phyloP scores from a whole-genome alignment of 352 stramenopile species.

The Pythium aquatile region DNA sequence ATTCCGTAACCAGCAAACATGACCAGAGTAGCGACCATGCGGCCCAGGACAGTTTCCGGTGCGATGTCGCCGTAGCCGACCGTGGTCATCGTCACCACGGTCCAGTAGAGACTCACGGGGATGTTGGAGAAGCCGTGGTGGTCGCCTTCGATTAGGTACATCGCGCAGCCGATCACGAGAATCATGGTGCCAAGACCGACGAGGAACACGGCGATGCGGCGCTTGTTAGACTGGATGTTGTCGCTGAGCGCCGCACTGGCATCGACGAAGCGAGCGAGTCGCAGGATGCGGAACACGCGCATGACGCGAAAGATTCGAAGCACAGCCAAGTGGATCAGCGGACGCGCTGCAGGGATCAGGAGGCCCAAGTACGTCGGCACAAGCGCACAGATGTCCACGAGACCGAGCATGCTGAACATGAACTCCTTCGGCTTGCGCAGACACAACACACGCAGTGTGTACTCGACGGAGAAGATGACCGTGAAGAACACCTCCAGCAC shows the following conservation, averaged over 20 bases:
- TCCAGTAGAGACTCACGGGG: constrained; percentile 86
- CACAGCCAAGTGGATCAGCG: constrained; percentile 71
- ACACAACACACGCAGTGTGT: constrained; percentile 61
- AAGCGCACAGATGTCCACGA: constrained; percentile 75
- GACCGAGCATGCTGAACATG: constrained; percentile 63
- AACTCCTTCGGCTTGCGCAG: constrained; percentile 61
- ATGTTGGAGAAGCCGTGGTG: constrained; percentile 79
- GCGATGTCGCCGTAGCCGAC: constrained; percentile 87
- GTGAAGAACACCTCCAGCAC: constrained; percentile 78
- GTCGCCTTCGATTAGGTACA: constrained; percentile 83
- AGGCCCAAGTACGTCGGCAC: constrained; percentile 80
- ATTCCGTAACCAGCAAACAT: constrained; percentile 89
- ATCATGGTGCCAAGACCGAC: constrained; percentile 74
- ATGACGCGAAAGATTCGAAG: constrained; percentile 79
- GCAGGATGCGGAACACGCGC: constrained; percentile 73
- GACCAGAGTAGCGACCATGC: constrained; percentile 77
- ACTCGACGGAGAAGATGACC: constrained; percentile 77
- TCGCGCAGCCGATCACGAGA: constrained; percentile 75
- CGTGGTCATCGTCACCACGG: constrained; percentile 86
- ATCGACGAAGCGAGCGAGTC: constrained; percentile 71
- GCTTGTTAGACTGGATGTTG: constrained; percentile 81
- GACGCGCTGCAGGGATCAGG: constrained; percentile 56
- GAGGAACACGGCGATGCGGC: constrained; percentile 74
- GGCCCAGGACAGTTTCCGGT: constrained; percentile 72
- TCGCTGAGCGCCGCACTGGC: constrained; percentile 65